phyloP scores from a whole-genome alignment of 2,329 filamentous ascomycete species.

The Penicillium capsulatum region DNA sequence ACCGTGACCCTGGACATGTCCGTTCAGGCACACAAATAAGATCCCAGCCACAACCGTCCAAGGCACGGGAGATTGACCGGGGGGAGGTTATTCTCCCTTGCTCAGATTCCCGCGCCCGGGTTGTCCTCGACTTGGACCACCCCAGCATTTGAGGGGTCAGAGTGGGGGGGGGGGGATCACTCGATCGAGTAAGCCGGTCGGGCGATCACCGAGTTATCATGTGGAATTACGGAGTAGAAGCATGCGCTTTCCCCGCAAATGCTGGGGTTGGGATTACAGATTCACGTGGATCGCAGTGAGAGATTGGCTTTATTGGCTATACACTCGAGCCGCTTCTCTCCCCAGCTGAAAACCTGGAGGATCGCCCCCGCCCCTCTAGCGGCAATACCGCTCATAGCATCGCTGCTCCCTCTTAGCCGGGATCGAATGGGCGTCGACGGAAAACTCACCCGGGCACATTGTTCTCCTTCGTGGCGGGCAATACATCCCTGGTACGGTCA shows the following conservation, averaged over 20 bases:
- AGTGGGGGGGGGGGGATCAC: constrained; percentile 8
- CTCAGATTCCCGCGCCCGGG: constrained; percentile 2
- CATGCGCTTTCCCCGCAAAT: neutral
- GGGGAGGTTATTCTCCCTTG: neutral
- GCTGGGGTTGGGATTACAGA: neutral
- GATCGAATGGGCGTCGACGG: no score
- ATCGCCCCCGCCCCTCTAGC: neutral
- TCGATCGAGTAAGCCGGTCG: constrained; percentile 9
- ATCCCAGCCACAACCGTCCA: constrained; percentile 15
- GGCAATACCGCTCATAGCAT: neutral
- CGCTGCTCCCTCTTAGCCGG: neutral
- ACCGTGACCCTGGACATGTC: no score
- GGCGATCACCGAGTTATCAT: constrained; percentile 7
- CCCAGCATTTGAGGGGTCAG: constrained; percentile 13
- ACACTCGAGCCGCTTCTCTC: no score
- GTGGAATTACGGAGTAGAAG: no score
- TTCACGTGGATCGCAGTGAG: no score
- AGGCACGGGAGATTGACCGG: constrained; percentile 18
- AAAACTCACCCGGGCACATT: no score
- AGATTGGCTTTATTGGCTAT: no score
- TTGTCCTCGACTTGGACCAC: constrained; percentile 7
- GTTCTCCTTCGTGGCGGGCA: neutral
- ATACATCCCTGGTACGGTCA: no score
- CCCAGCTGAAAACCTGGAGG: neutral
- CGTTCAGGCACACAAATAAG: constrained; percentile 2